Percentiles rank a stretch among this genome's conserved stretches.
phyloP scores from a whole-genome alignment of 2,329 filamentous ascomycete species.

The Fusarium mangiferae region DNA sequence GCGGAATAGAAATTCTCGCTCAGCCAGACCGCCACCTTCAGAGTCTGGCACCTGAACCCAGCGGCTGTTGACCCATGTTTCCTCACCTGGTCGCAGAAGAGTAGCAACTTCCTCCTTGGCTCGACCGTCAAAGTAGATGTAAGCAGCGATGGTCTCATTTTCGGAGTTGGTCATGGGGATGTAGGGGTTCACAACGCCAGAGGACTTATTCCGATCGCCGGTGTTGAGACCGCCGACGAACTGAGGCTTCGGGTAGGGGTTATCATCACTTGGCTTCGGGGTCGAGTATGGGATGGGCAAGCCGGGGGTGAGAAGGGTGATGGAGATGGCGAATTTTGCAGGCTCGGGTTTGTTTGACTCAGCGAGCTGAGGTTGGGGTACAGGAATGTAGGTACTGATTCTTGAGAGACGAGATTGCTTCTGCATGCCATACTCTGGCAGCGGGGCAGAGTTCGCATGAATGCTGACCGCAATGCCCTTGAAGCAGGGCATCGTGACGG shows the following conservation, averaged over 20 bases:
- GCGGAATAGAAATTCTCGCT: slow-evolving; percentile 96
- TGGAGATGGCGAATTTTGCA: slow-evolving; percentile 97
- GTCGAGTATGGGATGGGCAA: slow-evolving; percentile 93
- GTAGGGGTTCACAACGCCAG: slow-evolving; percentile 80
- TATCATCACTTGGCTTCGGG: slow-evolving; percentile 79
- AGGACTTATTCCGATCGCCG: slow-evolving; percentile 59
- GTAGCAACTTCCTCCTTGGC: slow-evolving; percentile 98
- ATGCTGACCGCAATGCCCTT: slow-evolving; percentile 99
- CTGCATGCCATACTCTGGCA: slow-evolving; percentile 94
- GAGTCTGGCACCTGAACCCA: slow-evolving; percentile 95
- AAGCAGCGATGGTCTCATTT: slow-evolving; percentile 97
- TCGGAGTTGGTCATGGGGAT: slow-evolving; percentile 90
- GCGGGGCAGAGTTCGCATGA: slow-evolving; percentile 81
- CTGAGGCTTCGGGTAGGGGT: slow-evolving; percentile 84
- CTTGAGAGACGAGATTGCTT: slow-evolving; percentile 90
- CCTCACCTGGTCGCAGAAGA: slow-evolving; percentile 88
- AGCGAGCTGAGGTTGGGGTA: slow-evolving; percentile 82
- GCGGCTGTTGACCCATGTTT: slow-evolving; percentile 98
- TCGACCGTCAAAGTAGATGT: slow-evolving; percentile 98
- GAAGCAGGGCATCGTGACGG: slow-evolving; percentile 85
- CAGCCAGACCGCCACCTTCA: slow-evolving; percentile 92
- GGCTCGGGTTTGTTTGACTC: slow-evolving; percentile 83
- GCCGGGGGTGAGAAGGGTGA: slow-evolving; percentile 90
- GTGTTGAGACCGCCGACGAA: slow-evolving; percentile 76
- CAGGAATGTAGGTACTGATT: slow-evolving; percentile 97